Conservation (phyloP, 306 rosid genomes). For the Fragaria nilgerrensis region DNA sequence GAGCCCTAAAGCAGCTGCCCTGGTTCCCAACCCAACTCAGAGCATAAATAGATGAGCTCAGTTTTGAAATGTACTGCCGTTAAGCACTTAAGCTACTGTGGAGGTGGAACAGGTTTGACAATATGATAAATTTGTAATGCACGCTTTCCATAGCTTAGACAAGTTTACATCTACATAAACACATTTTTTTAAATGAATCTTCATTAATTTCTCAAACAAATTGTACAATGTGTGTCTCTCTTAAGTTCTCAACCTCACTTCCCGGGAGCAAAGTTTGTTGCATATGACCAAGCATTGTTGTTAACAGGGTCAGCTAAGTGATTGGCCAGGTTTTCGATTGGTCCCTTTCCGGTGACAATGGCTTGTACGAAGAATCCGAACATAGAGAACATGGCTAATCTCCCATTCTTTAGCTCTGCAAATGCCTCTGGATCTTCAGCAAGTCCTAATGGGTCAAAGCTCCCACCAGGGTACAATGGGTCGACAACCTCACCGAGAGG, state of each 20-base stretch:
- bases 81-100: neutral
- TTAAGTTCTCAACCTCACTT: neutral
- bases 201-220: neutral
- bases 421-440: neutral
- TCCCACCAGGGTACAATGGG: neutral
- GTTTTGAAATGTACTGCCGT: neutral
- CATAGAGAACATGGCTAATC: neutral
- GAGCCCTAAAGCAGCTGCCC: no score
- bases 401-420: neutral
- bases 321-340: neutral
- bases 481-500: neutral
- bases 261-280: neutral
- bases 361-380: constrained; percentile 1
- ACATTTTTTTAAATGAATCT: neutral
- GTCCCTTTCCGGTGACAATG: neutral
- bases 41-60: no score
- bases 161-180: neutral
- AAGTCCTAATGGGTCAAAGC: constrained; percentile 1
- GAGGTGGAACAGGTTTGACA: neutral
- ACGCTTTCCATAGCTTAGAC: neutral
- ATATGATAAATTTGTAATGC: no score
- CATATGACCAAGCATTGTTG: constrained; percentile 5
- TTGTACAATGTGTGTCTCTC: neutral
- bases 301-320: neutral
- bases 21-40: no score